Evolutionary conservation across 768 basidiomycete species (phyloP).

Genomic region (Lactarius evosmus): DNA sequence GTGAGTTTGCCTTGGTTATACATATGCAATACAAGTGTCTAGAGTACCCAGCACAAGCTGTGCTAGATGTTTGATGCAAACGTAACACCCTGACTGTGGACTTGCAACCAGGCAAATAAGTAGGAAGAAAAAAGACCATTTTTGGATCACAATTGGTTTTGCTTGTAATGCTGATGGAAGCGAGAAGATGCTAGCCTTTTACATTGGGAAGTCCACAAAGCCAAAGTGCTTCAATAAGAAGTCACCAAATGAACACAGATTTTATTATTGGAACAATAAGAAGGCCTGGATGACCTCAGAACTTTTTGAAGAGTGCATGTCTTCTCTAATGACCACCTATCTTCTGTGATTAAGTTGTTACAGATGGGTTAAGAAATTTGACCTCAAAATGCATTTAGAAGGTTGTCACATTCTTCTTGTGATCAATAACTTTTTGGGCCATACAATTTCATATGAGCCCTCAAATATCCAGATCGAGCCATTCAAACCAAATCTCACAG

Average conservation of each 20-base stretch:
- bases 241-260: not conserved
- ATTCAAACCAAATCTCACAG: not conserved
- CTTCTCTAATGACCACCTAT: no score
- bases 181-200: not conserved
- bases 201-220: not conserved
- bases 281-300: not conserved
- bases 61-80: no score
- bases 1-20: not conserved
- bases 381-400: not conserved
- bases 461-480: not conserved
- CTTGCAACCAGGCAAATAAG: not conserved
- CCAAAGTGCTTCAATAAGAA: not conserved
- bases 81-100: not conserved
- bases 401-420: not conserved
- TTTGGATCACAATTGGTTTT: not conserved
- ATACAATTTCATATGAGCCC: not conserved
- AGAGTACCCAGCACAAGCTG: no score
- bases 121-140: not conserved
- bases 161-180: not conserved
- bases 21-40: not conserved
- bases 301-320: not conserved
- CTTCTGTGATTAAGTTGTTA: not conserved
- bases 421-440: not conserved
- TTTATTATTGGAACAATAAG: not conserved
- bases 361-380: not conserved